These are phyloP conservation scores for Aureobasidium sp. DNA, from an alignment of 2,329 filamentous ascomycete genomes.

Conservation along the genomic window DNA sequence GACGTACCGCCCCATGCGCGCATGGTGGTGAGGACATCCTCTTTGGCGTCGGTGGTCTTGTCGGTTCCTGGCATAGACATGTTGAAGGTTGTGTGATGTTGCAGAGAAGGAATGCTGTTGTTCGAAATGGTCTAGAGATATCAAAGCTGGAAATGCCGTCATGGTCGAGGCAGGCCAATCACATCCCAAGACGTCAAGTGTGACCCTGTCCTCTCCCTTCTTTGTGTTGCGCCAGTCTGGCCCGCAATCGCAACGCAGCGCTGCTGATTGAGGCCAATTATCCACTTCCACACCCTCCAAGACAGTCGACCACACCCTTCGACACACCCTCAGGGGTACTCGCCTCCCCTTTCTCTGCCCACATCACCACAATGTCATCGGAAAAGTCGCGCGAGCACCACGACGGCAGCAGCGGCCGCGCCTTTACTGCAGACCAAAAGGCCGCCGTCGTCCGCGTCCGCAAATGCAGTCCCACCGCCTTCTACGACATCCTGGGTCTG, in stretches of 20 bases:
- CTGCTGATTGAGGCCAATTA: neutral
- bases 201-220: neutral
- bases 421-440: conserved; percentile 84
- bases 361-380: conserved; percentile 22
- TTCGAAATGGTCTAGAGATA: neutral
- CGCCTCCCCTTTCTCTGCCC: neutral
- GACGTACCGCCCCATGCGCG: conserved; percentile 45
- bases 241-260: neutral
- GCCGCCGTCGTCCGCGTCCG: conserved; percentile 83
- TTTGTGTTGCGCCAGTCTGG: neutral
- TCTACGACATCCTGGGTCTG: conserved; percentile 88
- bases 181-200: neutral
- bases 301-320: neutral
- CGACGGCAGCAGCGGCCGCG: conserved; percentile 65
- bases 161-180: neutral
- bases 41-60: conserved; percentile 28
- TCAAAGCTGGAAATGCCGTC: neutral
- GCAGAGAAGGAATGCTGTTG: neutral
- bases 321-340: neutral
- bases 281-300: neutral
- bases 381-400: conserved; percentile 54
- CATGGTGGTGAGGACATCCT: conserved; percentile 35
- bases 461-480: conserved; percentile 73
- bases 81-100: neutral
- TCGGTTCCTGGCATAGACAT: conserved; percentile 33